Conservation (phyloP, 2,329 filamentous ascomycete genomes). For the Pseudophaeomoniella oleicola region DNA sequence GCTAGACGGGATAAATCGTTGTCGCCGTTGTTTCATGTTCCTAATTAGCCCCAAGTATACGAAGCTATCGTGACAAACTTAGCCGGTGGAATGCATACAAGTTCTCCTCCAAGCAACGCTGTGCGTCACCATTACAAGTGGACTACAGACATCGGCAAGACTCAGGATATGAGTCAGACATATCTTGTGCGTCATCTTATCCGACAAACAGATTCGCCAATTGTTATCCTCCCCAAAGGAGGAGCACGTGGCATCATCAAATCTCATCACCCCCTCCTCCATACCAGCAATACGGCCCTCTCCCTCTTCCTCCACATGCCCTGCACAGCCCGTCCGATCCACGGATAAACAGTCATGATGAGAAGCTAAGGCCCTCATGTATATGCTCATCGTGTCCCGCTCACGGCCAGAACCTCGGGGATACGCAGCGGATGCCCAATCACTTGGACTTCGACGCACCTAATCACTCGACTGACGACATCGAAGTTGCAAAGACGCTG, state of each 20-base stretch:
- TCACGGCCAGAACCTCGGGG: background rate
- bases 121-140: background rate
- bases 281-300: background rate
- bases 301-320: background rate
- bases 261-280: background rate
- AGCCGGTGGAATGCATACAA: background rate
- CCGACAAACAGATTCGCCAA: background rate
- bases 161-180: background rate
- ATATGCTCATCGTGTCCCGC: background rate
- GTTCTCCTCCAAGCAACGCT: background rate
- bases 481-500: background rate
- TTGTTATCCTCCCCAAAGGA: no score
- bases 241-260: no score
- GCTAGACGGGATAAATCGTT: no score
- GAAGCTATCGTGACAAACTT: background rate
- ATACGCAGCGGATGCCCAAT: background rate
- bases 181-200: background rate
- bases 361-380: background rate
- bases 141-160: background rate
- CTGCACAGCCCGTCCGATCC: background rate
- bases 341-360: background rate
- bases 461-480: background rate
- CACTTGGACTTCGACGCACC: background rate
- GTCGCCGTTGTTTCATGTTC: background rate
- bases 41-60: background rate